Evolutionary conservation across 2,329 filamentous ascomycete species (phyloP).

Genomic region (Fusarium sp.): DNA sequence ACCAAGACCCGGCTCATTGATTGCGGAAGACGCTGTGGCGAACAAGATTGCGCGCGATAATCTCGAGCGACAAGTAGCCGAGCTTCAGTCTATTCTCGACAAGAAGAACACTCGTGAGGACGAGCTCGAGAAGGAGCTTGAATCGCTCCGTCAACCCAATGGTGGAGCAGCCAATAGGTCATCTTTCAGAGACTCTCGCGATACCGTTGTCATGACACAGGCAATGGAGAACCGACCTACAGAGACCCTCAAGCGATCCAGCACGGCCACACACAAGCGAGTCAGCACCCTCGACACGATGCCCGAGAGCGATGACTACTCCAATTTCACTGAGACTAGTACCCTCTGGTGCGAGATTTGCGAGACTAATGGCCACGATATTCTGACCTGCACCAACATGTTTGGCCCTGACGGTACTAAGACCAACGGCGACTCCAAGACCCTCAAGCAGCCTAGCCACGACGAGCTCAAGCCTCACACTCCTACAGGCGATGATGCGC

Average conservation of each 20-base stretch:
- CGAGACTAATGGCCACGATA: slow-evolving; percentile 92
- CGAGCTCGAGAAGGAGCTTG: slow-evolving; percentile 87
- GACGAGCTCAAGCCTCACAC: slow-evolving; percentile 59
- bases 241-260: slow-evolving; percentile 64
- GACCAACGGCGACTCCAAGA: slow-evolving; percentile 51
- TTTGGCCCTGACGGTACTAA: slow-evolving; percentile 69
- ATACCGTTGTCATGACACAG: slow-evolving; percentile 73
- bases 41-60: slow-evolving; percentile 67
- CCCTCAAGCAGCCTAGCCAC: slow-evolving; percentile 55
- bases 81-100: slow-evolving; percentile 81
- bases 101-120: slow-evolving; percentile 82
- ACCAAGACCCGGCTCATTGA: slow-evolving; percentile 55
- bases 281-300: slow-evolving; percentile 75
- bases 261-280: slow-evolving; percentile 66
- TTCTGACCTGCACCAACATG: slow-evolving; percentile 94
- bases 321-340: slow-evolving; percentile 79
- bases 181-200: slow-evolving; percentile 76
- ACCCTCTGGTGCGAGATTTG: slow-evolving; percentile 95
- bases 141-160: slow-evolving; percentile 67
- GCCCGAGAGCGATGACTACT: slow-evolving; percentile 79
- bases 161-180: slow-evolving; percentile 65
- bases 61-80: slow-evolving; percentile 84
- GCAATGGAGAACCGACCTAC: slow-evolving; percentile 64
- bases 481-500: slow-evolving; percentile 64
- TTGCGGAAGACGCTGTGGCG: slow-evolving; percentile 52